A percentile compares a stretch with the other conserved stretches of the same genome.
Conservation (phyloP, 2,329 filamentous ascomycete genomes). For the Epichloe brachyelytri region DNA sequence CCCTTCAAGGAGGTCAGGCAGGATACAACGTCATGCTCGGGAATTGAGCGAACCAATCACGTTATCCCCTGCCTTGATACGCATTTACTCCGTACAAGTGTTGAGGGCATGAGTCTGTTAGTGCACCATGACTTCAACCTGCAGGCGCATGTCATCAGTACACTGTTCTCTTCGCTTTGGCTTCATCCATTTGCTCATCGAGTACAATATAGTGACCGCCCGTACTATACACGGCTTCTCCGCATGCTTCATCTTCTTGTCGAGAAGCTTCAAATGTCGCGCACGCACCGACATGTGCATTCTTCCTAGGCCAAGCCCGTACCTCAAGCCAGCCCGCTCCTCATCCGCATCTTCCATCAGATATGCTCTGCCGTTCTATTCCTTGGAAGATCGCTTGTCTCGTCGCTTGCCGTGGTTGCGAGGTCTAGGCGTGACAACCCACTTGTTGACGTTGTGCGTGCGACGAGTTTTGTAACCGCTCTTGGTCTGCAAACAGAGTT, state of each 20-base stretch:
- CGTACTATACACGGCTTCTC: slow-evolving; percentile 1
- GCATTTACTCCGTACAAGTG: not conserved
- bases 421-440: slow-evolving; percentile 69
- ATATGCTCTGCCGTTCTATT: slow-evolving; percentile 6
- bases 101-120: no score
- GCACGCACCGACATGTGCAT: not conserved
- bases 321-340: no score
- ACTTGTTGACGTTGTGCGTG: slow-evolving; percentile 83
- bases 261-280: no score
- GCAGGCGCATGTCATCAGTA: not conserved
- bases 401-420: slow-evolving; percentile 88
- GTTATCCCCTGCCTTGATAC: not conserved
- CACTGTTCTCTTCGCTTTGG: not conserved
- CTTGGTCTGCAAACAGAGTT: slow-evolving; percentile 43
- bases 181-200: not conserved
- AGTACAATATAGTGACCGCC: slow-evolving; percentile 2
- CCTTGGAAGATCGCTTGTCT: slow-evolving; percentile 39
- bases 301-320: no score
- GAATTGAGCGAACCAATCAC: not conserved
- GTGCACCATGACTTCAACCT: no score
- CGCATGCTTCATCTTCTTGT: no score
- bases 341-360: no score
- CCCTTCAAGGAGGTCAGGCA: no score
- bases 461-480: slow-evolving; percentile 83
- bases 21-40: not conserved